phyloP scores from a whole-genome alignment of 2,329 filamentous ascomycete genomes.

The Teratosphaeria destructans region DNA sequence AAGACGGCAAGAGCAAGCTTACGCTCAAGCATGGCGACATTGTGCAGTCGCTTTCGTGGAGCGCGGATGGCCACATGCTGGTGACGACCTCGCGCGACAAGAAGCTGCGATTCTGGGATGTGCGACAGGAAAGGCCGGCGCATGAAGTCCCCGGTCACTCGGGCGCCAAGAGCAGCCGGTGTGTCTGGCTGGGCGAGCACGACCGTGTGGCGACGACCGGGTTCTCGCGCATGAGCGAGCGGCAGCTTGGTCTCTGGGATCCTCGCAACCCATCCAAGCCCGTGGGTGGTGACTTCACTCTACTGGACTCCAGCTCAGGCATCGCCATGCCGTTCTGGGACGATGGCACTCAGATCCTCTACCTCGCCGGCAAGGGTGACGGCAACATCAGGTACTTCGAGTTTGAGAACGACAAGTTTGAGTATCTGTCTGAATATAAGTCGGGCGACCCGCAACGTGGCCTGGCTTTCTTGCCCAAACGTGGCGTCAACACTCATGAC shows the following conservation, averaged over 20 bases:
- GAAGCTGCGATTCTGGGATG: constrained; percentile 96
- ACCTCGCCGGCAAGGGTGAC: constrained; percentile 94
- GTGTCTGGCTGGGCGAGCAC: constrained; percentile 94
- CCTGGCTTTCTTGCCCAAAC: constrained; percentile 86
- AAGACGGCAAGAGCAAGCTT: constrained; percentile 62
- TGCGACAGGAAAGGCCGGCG: constrained; percentile 77
- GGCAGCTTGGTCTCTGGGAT: constrained; percentile 93
- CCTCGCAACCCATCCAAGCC: constrained; percentile 68
- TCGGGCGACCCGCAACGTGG: constrained; percentile 92
- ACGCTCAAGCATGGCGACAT: constrained; percentile 81
- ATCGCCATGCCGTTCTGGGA: constrained; percentile 99
- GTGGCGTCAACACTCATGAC: constrained; percentile 89
- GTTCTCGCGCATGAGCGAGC: constrained; percentile 97
- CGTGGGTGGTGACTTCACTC: constrained; percentile 71
- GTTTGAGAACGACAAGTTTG: constrained; percentile 97
- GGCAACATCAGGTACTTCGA: constrained; percentile 99
- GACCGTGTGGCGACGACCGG: constrained; percentile 93
- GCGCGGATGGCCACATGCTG: constrained; percentile 72
- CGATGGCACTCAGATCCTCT: constrained; percentile 87
- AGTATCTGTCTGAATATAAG: constrained; percentile 94
- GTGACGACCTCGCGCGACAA: constrained; percentile 96
- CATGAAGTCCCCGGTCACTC: constrained; percentile 78
- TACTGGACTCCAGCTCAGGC: constrained; percentile 89
- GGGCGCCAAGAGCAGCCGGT: constrained; percentile 94
- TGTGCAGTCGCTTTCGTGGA: constrained; percentile 93